Conservation (phyloP, 306 rosid species). For the Vicia faba region DNA sequence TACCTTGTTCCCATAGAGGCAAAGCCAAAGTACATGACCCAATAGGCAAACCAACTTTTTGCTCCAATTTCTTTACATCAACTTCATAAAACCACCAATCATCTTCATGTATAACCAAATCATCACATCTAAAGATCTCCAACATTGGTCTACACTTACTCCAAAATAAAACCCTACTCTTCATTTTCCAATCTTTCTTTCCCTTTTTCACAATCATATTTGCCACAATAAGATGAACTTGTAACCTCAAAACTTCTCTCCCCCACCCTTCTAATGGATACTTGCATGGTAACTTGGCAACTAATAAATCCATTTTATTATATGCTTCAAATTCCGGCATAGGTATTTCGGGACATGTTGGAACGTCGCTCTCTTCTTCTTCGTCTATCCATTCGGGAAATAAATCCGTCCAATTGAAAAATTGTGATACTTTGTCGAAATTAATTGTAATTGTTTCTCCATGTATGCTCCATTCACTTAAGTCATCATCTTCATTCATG, state of each 20-base stretch:
- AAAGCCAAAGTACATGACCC: slow-evolving; percentile 84
- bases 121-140: slow-evolving; percentile 77
- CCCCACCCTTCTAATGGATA: slow-evolving; percentile 67
- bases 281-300: slow-evolving; percentile 79
- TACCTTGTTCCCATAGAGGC: slow-evolving; percentile 98
- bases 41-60: slow-evolving; percentile 73
- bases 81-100: slow-evolving; percentile 84
- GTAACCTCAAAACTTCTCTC: slow-evolving; percentile 74
- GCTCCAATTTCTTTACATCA: slow-evolving; percentile 56
- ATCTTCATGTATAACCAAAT: slow-evolving; percentile 62
- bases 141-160: slow-evolving; percentile 92
- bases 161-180: slow-evolving; percentile 58
- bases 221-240: slow-evolving; percentile 75
- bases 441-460: slow-evolving; percentile 41
- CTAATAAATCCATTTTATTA: slow-evolving; percentile 57
- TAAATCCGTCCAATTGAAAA: slow-evolving; percentile 84
- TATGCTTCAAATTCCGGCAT: slow-evolving; percentile 63
- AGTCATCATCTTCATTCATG: slow-evolving; percentile 64
- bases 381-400: slow-evolving; percentile 97
- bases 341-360: slow-evolving; percentile 81
- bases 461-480: slow-evolving; percentile 54
- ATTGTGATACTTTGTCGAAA: slow-evolving; percentile 63
- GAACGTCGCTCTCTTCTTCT: slow-evolving; percentile 84
- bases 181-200: slow-evolving; percentile 53
- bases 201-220: slow-evolving; percentile 68